Conservation (phyloP, 148 eudicot species). For the Hydrangea macrophylla region DNA sequence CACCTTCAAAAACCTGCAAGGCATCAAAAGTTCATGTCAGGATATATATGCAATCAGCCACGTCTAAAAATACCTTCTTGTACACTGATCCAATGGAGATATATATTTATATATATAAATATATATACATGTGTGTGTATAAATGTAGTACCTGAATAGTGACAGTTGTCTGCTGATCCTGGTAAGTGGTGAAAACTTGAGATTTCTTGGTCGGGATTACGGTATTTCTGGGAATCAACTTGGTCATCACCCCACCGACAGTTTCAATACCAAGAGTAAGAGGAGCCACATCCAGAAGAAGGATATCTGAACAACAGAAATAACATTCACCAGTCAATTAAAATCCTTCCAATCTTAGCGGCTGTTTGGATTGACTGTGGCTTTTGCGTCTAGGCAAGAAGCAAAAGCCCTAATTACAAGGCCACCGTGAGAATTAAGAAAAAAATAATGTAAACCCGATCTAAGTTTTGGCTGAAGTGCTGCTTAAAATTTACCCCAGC, state of each 20-base stretch:
- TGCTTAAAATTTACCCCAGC: too few relatives aligned
- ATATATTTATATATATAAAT: too few relatives aligned
- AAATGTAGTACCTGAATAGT: constrained; percentile 51
- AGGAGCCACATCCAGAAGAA: constrained; percentile 79
- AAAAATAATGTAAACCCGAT: too few relatives aligned
- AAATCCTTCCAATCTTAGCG: too few relatives aligned
- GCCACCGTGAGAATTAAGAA: too few relatives aligned
- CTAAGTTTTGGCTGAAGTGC: too few relatives aligned
- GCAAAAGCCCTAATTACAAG: too few relatives aligned
- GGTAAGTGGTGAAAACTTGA: constrained; percentile 80
- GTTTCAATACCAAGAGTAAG: constrained; percentile 81
- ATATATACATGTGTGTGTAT: neutral
- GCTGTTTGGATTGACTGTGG: too few relatives aligned
- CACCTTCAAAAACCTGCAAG: constrained; percentile 67
- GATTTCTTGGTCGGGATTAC: constrained; percentile 82
- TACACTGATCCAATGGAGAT: too few relatives aligned
- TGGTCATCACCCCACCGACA: constrained; percentile 86
- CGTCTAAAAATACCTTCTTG: neutral
- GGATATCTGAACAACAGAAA: constrained; percentile 37
- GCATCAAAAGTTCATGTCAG: neutral
- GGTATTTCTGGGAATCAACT: constrained; percentile 78
- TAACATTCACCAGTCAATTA: neutral
- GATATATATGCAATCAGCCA: neutral
- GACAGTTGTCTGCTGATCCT: constrained; percentile 77
- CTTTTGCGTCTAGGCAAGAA: too few relatives aligned